phyloP scores from a whole-genome alignment of 768 basidiomycete species.

The Pilatotrama ljubarskyi region DNA sequence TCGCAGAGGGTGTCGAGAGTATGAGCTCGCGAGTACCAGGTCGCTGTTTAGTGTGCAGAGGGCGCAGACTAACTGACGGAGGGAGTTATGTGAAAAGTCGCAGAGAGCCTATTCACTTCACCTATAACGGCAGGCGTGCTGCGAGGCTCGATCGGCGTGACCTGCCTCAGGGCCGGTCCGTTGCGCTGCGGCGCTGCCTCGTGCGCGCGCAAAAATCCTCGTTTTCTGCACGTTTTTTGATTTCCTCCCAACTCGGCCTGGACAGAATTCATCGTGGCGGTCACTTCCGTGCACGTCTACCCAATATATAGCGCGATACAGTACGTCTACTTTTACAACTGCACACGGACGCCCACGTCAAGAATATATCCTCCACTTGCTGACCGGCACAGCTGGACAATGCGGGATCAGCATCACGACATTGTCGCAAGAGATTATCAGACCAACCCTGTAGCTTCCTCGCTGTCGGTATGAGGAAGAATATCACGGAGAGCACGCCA shows the following conservation, averaged over 20 bases:
- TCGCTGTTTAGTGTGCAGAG: slow-evolving; percentile 13
- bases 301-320: slow-evolving; percentile 10
- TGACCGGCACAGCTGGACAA: slow-evolving; percentile 59
- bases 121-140: slow-evolving; percentile 4
- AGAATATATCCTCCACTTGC: slow-evolving; percentile 71
- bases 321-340: slow-evolving; percentile 20
- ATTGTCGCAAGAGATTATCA: not conserved
- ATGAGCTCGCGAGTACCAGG: slow-evolving; percentile 6
- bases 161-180: slow-evolving; percentile 28
- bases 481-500: slow-evolving; percentile 71
- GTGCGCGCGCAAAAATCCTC: not conserved
- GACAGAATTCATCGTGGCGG: not conserved
- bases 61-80: slow-evolving; percentile 14
- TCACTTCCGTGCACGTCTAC: not conserved
- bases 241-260: not conserved
- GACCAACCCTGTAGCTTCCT: slow-evolving; percentile 80
- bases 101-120: slow-evolving; percentile 7
- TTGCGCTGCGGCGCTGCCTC: not conserved
- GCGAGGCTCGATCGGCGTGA: slow-evolving; percentile 20
- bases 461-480: slow-evolving; percentile 83
- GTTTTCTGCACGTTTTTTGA: slow-evolving; percentile 12
- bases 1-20: slow-evolving; percentile 7
- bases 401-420: slow-evolving; percentile 8
- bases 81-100: slow-evolving; percentile 21
- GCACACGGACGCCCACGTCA: slow-evolving; percentile 15